Evolutionary conservation across 305 asterid species (phyloP), one percentile per base, ranked within the genome.

Genomic region (Fraxinus platypoda): DNA sequence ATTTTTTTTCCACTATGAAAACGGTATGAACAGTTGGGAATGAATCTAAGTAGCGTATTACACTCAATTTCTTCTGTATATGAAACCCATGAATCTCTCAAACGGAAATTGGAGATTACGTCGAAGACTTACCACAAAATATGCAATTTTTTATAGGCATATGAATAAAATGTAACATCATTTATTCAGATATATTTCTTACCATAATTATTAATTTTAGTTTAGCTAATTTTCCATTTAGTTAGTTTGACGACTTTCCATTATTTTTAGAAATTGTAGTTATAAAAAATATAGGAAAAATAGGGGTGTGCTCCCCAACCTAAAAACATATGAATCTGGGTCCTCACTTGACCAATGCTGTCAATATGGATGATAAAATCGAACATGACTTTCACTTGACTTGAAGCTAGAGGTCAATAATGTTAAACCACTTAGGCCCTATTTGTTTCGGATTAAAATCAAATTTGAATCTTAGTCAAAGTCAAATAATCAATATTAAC

Each of bases 11-110:
- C 73, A 66, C 73, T 4, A 26, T 66, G 73, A 66, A 62, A 68
- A 84, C 28, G 49, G 11, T 37, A 13, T 35, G 41, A 26, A 81
- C 34, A 78, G 71, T 75, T 37, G 35, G 57, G 41, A 41, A 30
- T 62, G 81, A 46, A 74, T 38, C 76, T 81, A 52, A 33, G 35
- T 80, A 74, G 66, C 31, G 34, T 26, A 64, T 4, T 21, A 26
- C 72, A 64, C 19, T 80, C 49, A 59, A 23, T 37, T 11, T 59
- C 21, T 74, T 64, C 70, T 17, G 52, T 30, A 23, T 78, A 5
- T 80, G 26, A 64, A 82, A 76, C 6, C 46, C 77, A 30, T 9
- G 26, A 76, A 52, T 78, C 74, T 78, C 52, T 7, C 72, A 64
- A 25, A 25, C 8, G 72, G 72, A 64, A 25, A 25, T 64, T 64